phyloP scores from a whole-genome alignment of 768 basidiomycete genomes.

The Boletus fagicola region DNA sequence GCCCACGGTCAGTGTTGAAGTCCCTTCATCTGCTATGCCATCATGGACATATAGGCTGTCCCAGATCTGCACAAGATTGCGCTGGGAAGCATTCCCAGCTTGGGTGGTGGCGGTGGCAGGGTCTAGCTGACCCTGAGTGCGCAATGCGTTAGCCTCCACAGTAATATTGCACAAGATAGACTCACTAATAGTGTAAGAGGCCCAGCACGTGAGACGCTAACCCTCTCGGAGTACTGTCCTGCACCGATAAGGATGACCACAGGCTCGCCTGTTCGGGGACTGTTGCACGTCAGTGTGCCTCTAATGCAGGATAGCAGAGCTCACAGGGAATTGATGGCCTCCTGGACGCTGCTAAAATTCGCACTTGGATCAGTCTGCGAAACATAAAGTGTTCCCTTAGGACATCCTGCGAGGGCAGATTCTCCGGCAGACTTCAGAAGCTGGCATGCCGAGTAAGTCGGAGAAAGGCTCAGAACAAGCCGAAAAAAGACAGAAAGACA shows the following conservation, averaged over 20 bases:
- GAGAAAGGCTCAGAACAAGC: conserved; percentile 39
- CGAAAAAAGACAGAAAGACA: not conserved
- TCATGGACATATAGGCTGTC: conserved; percentile 42
- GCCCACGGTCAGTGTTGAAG: conserved; percentile 55
- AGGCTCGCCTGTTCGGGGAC: conserved; percentile 36
- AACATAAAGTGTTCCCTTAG: conserved; percentile 58
- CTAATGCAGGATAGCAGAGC: conserved; percentile 10
- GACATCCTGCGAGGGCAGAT: conserved; percentile 53
- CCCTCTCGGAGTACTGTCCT: conserved; percentile 58
- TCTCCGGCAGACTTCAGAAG: conserved; percentile 41
- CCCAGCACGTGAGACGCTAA: conserved; percentile 53
- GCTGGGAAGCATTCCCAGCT: conserved; percentile 42
- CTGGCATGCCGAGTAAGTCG: conserved; percentile 49
- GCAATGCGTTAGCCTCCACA: conserved; percentile 1
- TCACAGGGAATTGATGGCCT: conserved; percentile 55
- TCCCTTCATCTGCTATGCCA: conserved; percentile 54
- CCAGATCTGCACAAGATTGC: conserved; percentile 55
- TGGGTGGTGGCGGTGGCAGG: conserved; percentile 36
- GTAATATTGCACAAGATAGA: not conserved
- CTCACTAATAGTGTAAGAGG: conserved; percentile 57
- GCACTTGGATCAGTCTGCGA: conserved; percentile 47
- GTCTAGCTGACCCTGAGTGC: conserved; percentile 49
- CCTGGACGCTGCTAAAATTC: conserved; percentile 49
- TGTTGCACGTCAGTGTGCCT: conserved; percentile 21
- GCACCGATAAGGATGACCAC: conserved; percentile 54